Conservation (phyloP, 2,329 filamentous ascomycete genomes). For the Apiospora koreana region DNA sequence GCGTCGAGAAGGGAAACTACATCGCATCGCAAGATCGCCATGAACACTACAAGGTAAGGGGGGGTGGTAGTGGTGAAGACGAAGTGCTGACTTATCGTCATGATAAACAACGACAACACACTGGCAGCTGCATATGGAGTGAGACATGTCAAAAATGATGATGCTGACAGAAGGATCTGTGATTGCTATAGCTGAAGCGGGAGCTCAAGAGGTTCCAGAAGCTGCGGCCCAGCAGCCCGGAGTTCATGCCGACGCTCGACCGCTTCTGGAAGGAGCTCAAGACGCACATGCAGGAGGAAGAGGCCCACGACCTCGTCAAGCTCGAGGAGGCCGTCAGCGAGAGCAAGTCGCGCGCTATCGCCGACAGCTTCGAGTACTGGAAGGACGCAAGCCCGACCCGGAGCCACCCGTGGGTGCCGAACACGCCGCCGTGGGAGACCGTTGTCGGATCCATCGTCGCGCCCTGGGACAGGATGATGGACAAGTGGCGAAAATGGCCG, state of each 20-base stretch:
- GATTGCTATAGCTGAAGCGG: constrained; percentile 44
- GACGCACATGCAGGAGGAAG: constrained; percentile 45
- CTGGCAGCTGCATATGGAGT: not conserved
- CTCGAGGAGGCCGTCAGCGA: constrained; percentile 39
- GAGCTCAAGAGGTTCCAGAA: constrained; percentile 46
- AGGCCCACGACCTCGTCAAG: constrained; percentile 41
- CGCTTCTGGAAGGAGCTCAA: constrained; percentile 41
- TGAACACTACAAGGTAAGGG: not conserved
- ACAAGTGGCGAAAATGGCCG: constrained; percentile 7
- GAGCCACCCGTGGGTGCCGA: constrained; percentile 44
- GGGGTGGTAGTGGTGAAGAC: not conserved
- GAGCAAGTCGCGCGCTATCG: constrained; percentile 33
- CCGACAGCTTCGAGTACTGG: constrained; percentile 42
- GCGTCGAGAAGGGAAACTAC: constrained; percentile 38
- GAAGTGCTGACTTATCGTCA: not conserved
- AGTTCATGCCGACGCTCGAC: constrained; percentile 44
- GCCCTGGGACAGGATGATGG: constrained; percentile 11
- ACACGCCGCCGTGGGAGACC: constrained; percentile 49
- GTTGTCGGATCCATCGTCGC: constrained; percentile 1
- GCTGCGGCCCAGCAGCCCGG: constrained; percentile 34
- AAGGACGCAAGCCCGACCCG: constrained; percentile 48
- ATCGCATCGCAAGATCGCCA: constrained; percentile 42
- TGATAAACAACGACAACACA: not conserved
- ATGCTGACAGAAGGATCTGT: not conserved
- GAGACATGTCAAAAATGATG: not conserved